A percentile compares a stretch with the other conserved stretches of the same genome.
phyloP scores from a whole-genome alignment of 2,329 filamentous ascomycete genomes.

The Pseudocercospora musae region DNA sequence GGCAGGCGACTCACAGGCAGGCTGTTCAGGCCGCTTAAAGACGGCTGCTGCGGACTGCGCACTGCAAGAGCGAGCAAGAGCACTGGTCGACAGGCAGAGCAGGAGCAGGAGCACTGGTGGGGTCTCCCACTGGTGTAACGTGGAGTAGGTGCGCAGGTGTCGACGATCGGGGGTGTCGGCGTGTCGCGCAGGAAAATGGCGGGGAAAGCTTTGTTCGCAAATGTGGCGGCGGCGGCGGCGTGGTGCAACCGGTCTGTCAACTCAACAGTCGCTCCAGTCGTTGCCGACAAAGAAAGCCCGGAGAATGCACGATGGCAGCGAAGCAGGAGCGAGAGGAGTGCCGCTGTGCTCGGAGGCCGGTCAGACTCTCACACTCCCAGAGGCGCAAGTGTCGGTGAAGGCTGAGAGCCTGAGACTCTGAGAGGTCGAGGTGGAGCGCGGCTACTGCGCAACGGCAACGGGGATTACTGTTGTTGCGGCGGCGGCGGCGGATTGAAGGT shows the following conservation, averaged over 20 bases:
- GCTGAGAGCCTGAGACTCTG: too few species aligned
- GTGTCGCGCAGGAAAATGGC: conserved; percentile 11
- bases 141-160: conserved; percentile 9
- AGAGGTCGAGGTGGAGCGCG: too few species aligned
- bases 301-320: not conserved
- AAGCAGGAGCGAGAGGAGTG: not conserved
- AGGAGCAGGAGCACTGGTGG: not conserved
- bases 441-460: conserved; percentile 15
- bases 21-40: not conserved
- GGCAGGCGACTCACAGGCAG: too few species aligned
- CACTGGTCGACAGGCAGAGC: too few species aligned
- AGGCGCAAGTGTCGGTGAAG: conserved; percentile 10
- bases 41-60: not conserved
- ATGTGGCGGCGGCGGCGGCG: conserved; percentile 6
- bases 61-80: too few species aligned
- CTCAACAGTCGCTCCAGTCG: conserved; percentile 9
- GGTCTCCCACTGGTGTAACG: conserved; percentile 16
- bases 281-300: conserved; percentile 9
- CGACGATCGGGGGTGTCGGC: not conserved
- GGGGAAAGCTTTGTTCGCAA: conserved; percentile 7
- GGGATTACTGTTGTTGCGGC: conserved; percentile 6
- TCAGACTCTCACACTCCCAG: conserved; percentile 7
- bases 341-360: conserved; percentile 14
- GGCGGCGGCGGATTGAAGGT: conserved; percentile 13
- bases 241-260: conserved; percentile 21